phyloP scores from a whole-genome alignment of 2,329 filamentous ascomycete genomes.

The Clarireedia homoeocarpa region DNA sequence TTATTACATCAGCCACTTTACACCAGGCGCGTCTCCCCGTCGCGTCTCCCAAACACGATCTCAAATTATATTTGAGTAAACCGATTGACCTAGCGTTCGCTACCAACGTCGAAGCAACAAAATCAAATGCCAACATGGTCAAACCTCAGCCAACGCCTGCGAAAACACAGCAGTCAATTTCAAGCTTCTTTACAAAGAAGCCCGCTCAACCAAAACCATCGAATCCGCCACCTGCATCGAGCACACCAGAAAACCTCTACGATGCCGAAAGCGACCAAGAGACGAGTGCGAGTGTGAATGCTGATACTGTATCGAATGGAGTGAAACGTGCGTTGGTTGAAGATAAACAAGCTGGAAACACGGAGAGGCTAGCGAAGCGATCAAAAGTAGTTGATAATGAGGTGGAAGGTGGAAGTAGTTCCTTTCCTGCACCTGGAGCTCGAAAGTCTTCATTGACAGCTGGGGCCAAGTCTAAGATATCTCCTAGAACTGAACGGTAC shows the following conservation, averaged over 20 bases:
- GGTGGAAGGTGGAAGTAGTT: slow-evolving; percentile 32
- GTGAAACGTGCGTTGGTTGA: slow-evolving; percentile 46
- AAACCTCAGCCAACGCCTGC: slow-evolving; percentile 19
- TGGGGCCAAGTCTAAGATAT: slow-evolving; percentile 17
- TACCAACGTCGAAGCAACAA: neutral
- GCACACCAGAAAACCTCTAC: slow-evolving; percentile 16
- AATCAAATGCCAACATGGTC: slow-evolving; percentile 13
- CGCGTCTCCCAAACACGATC: slow-evolving; percentile 1
- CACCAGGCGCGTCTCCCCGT: slow-evolving; percentile 1
- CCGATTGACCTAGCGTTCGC: neutral
- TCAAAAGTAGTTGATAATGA: slow-evolving; percentile 32
- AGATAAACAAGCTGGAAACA: slow-evolving; percentile 38
- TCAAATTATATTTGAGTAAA: neutral
- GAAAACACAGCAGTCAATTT: slow-evolving; percentile 69
- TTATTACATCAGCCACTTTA: slow-evolving; percentile 8
- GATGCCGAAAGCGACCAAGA: slow-evolving; percentile 26
- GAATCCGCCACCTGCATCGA: slow-evolving; percentile 26
- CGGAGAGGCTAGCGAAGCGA: slow-evolving; percentile 37
- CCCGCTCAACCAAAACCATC: slow-evolving; percentile 17
- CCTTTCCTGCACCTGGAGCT: slow-evolving; percentile 35
- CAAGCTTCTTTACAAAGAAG: slow-evolving; percentile 71
- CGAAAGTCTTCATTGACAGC: slow-evolving; percentile 23
- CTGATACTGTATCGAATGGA: slow-evolving; percentile 13
- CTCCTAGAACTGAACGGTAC: slow-evolving; percentile 44
- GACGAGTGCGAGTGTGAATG: slow-evolving; percentile 4